phyloP scores from a whole-genome alignment of 2,329 filamentous ascomycete genomes.

The Pseudogymnoascus verrucosus region DNA sequence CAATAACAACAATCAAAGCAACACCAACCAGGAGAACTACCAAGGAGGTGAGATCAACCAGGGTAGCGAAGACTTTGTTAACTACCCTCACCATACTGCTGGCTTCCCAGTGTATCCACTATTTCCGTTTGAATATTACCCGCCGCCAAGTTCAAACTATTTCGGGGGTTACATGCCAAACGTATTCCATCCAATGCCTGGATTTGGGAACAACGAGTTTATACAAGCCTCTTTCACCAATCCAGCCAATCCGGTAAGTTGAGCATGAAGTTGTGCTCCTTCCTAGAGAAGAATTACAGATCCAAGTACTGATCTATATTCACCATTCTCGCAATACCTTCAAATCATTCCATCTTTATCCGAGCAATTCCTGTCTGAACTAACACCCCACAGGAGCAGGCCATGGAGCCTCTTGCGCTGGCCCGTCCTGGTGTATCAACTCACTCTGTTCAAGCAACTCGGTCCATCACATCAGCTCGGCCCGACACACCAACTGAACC shows the following conservation, averaged over 20 bases:
- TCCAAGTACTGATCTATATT: not conserved
- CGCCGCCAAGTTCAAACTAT: not conserved
- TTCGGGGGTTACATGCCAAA: not conserved
- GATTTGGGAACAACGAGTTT: not conserved
- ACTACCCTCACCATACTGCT: not conserved
- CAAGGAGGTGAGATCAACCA: not conserved
- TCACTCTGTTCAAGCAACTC: constrained; percentile 1
- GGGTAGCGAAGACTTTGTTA: not conserved
- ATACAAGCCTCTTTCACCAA: not conserved
- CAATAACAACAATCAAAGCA: not conserved
- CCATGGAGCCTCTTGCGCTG: constrained; percentile 19
- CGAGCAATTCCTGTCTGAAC: not conserved
- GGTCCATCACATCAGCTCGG: constrained; percentile 13
- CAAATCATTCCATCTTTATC: not conserved
- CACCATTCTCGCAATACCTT: not conserved
- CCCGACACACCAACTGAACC: constrained; percentile 13
- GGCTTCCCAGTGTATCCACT: not conserved
- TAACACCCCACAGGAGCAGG: constrained; percentile 7
- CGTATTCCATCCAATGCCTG: not conserved
- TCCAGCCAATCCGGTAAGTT: not conserved
- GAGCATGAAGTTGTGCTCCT: not conserved
- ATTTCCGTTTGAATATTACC: not conserved
- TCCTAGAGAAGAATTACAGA: not conserved
- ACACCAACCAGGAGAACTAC: not conserved
- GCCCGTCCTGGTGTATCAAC: not conserved